Evolutionary conservation across 139 green algal species (phyloP).

Genomic region (Limnomonas spitsbergensis): DNA sequence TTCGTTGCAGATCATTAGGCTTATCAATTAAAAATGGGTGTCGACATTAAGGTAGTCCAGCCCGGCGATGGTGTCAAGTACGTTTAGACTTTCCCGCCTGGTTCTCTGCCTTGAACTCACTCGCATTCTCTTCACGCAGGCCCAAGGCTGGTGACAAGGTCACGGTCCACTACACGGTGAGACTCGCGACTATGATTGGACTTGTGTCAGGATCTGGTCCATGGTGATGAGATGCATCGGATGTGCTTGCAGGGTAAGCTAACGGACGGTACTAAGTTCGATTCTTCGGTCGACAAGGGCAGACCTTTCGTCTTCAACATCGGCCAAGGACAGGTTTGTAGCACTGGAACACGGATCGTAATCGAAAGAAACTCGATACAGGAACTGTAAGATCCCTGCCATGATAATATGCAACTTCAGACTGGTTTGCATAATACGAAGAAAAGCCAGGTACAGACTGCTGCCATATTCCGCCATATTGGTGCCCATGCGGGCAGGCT

Average conservation of each 20-base stretch:
- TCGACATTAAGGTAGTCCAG: slow-evolving; percentile 7
- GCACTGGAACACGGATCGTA: neutral
- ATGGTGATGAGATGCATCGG: neutral
- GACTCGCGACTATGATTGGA: too few relatives aligned
- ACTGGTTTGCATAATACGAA: too few relatives aligned
- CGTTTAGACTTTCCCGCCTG: slow-evolving; percentile 4
- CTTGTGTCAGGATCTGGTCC: slow-evolving; percentile 9
- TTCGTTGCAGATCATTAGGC: neutral
- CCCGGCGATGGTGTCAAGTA: slow-evolving; percentile 20
- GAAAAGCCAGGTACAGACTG: too few relatives aligned
- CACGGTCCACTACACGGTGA: slow-evolving; percentile 61
- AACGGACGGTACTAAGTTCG: slow-evolving; percentile 9
- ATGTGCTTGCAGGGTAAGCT: slow-evolving; percentile 25
- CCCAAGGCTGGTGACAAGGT: slow-evolving; percentile 47
- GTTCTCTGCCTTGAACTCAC: too few relatives aligned
- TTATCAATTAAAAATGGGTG: slow-evolving; percentile 17
- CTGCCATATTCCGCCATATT: too few relatives aligned
- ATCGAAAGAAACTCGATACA: neutral
- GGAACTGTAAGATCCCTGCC: neutral
- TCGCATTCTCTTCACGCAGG: slow-evolving; percentile 28
- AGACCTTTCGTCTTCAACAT: slow-evolving; percentile 58
- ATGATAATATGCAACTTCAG: neutral
- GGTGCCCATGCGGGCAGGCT: too few relatives aligned
- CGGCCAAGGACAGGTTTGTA: slow-evolving; percentile 40
- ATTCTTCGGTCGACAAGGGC: slow-evolving; percentile 16